Base-by-base conservation (phyloP, 139 green algal genomes). In the Deuterostichococcus epilithicus region DNA sequence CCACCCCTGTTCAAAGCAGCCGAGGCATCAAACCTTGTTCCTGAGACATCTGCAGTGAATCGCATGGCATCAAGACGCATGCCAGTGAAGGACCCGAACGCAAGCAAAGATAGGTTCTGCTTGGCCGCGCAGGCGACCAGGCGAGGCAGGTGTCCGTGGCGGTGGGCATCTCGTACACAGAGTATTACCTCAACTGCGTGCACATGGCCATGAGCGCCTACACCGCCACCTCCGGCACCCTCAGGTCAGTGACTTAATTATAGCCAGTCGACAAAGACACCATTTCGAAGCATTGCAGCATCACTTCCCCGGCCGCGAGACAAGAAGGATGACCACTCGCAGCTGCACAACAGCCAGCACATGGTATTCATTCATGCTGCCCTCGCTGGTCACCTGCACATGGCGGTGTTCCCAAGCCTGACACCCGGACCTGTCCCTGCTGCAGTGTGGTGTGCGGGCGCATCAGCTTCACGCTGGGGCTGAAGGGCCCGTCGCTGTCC, bases 401-500 rank as follows among this genome's bases (percentile, higher is more conserved):
- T n/a, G n/a, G n/a, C n/a, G n/a, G n/a, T n/a, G n/a, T n/a, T n/a
- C n/a, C n/a, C n/a, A n/a, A n/a, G n/a, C 42, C 42, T 13, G 42
- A 13, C 8, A 52, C 42, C 8, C 42, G 18, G 3, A 28, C 3
- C 18, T n/a, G 20, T 28, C 8, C 18, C 28, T 63, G 52, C 10
- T 63, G 52, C 52, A 63, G 74, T 1, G 78, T 72, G 0, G 86
- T 88, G n/a, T 87, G 88, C 32, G 93, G 93, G 1, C 85, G 93
- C 15, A 30, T 97, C 20, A 94, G 91, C 5, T 97, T 90, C 77
- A 86, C 83, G 0, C 89, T 95, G 44, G 86, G 82, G 0, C 73
- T 97, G 60, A 84, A 83, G 47, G 92, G 92, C 32, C 91, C 92
- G 35, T 86, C 76, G 25, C 26, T 88, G 30, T 68, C 36, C 65